Conservation (phyloP, 2,329 filamentous ascomycete genomes). For the Amauroascus niger region DNA sequence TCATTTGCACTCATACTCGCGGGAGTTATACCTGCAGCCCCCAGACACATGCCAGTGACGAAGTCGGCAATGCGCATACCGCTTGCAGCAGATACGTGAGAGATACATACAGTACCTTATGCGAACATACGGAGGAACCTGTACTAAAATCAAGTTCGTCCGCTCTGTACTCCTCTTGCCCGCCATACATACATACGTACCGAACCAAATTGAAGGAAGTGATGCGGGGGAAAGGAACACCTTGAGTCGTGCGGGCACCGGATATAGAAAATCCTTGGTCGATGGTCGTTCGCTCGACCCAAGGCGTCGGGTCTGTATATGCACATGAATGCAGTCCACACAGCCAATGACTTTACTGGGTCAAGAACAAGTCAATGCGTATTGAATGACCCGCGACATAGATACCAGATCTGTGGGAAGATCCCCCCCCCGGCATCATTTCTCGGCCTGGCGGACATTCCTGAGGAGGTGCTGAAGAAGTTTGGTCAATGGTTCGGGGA, state of each 20-base stretch:
- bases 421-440: too few species aligned
- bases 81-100: not conserved
- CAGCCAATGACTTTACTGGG: not conserved
- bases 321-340: not conserved
- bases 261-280: not conserved
- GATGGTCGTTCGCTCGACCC: not conserved
- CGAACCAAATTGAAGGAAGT: not conserved
- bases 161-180: not conserved
- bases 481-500: not conserved
- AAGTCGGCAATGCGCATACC: not conserved
- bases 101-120: too few species aligned
- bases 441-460: too few species aligned
- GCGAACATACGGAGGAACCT: too few species aligned
- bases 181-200: not conserved
- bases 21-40: not conserved
- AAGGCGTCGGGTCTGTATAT: not conserved
- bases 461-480: too few species aligned
- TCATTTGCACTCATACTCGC: too few species aligned
- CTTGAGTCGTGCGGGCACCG: not conserved
- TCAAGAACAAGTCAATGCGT: not conserved
- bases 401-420: not conserved
- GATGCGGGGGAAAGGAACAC: not conserved
- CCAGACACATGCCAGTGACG: not conserved
- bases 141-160: not conserved
- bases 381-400: not conserved